phyloP scores from a whole-genome alignment of 2,329 filamentous ascomycete genomes.

The Helminthosporium solani region DNA sequence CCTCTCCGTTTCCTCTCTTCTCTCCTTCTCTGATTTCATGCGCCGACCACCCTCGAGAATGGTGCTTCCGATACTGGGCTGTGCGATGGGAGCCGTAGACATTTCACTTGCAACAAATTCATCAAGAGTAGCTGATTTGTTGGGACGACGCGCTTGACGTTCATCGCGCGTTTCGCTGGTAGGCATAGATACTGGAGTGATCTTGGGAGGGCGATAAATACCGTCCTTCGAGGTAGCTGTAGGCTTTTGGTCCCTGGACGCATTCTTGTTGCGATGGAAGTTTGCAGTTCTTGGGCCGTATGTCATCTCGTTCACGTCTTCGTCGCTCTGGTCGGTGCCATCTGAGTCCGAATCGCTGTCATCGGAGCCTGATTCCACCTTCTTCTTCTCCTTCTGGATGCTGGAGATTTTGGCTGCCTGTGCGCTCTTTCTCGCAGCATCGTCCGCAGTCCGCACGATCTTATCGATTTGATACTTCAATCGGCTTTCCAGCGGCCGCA shows the following conservation, averaged over 20 bases:
- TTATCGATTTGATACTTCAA: constrained; percentile 96
- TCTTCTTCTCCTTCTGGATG: constrained; percentile 31
- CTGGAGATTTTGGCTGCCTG: constrained; percentile 23
- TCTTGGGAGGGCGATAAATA: constrained; percentile 84
- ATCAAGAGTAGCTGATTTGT: constrained; percentile 82
- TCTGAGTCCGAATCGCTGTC: constrained; percentile 40
- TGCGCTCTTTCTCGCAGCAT: constrained; percentile 49
- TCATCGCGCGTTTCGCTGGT: constrained; percentile 62
- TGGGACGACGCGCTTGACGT: constrained; percentile 61
- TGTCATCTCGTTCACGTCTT: constrained; percentile 59
- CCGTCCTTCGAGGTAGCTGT: constrained; percentile 55
- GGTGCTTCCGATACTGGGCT: constrained; percentile 89
- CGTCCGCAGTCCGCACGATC: constrained; percentile 82
- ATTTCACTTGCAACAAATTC: constrained; percentile 88
- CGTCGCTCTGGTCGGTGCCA: constrained; percentile 29
- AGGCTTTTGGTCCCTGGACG: constrained; percentile 8
- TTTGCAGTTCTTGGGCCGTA: constrained; percentile 62
- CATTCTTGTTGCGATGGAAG: constrained; percentile 34
- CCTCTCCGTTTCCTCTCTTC: constrained; percentile 74
- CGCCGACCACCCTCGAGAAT: constrained; percentile 77
- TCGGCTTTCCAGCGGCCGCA: constrained; percentile 83
- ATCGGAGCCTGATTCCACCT: constrained; percentile 43
- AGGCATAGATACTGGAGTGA: constrained; percentile 83
- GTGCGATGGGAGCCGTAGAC: constrained; percentile 74
- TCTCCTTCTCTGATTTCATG: constrained; percentile 74